Evolutionary conservation across 495 filamentous ascomycete species (phyloP).

Genomic region (Penicillium bovifimosum): DNA sequence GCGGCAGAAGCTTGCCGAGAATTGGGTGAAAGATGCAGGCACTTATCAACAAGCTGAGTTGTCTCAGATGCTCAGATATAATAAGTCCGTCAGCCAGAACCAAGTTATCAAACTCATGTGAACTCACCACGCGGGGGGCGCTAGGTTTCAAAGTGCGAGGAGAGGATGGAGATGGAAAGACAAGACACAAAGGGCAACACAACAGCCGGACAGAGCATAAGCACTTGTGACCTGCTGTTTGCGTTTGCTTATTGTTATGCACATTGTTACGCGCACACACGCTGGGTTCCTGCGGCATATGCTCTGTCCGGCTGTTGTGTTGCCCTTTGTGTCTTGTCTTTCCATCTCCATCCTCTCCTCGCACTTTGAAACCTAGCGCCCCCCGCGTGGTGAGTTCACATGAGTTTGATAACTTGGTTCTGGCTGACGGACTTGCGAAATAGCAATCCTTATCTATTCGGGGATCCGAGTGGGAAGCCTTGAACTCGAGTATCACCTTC

Average conservation of each 20-base stretch:
- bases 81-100: background rate
- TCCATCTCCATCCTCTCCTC: background rate
- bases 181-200: no score
- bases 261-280: background rate
- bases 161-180: no score
- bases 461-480: constrained; percentile 49
- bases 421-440: constrained; percentile 13
- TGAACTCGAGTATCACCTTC: constrained; percentile 48
- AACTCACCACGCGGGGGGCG: no score
- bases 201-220: no score
- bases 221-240: background rate
- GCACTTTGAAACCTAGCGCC: constrained; percentile 13
- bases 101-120: no score
- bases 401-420: background rate
- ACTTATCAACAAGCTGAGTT: constrained; percentile 30
- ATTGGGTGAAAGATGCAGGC: constrained; percentile 35
- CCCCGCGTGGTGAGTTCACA: constrained; percentile 26
- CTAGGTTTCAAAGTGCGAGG: no score
- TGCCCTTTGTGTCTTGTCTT: background rate
- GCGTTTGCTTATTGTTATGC: no score
- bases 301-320: background rate
- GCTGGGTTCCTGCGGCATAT: background rate
- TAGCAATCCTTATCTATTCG: constrained; percentile 50
- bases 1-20: constrained; percentile 28
- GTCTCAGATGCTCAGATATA: background rate